Conservation (phyloP, 306 rosid genomes). For the Medicago truncatula region DNA sequence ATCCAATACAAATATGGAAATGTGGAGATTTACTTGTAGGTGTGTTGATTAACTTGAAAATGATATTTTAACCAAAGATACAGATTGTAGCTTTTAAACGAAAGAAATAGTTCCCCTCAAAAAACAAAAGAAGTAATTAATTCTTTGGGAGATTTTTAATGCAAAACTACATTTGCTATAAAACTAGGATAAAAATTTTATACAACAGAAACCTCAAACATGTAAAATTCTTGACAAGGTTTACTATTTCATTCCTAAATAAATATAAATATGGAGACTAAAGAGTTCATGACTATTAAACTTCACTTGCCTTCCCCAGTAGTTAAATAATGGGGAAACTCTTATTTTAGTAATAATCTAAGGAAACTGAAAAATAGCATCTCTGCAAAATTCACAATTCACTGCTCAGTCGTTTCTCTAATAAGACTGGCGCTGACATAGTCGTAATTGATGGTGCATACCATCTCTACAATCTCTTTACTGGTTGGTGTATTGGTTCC, state of each 20-base stretch:
- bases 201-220: background rate
- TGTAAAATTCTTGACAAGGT: background rate
- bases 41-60: background rate
- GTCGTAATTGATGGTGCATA: slow-evolving; percentile 40
- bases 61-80: background rate
- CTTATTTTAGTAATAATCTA: slow-evolving; percentile 36
- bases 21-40: background rate
- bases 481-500: slow-evolving; percentile 19
- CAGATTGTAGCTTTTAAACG: background rate
- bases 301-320: slow-evolving; percentile 29
- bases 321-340: slow-evolving; percentile 8
- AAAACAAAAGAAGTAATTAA: background rate
- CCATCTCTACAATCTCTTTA: slow-evolving; percentile 13
- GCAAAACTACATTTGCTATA: background rate
- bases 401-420: slow-evolving; percentile 52
- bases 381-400: slow-evolving; percentile 66
- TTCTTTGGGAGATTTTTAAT: background rate
- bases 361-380: slow-evolving; percentile 35
- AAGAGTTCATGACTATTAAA: slow-evolving; percentile 25
- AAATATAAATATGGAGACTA: slow-evolving; percentile 14
- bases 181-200: background rate
- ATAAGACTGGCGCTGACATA: slow-evolving; percentile 53
- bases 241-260: slow-evolving; percentile 2
- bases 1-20: no score
- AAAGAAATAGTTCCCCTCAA: background rate